phyloP scores from a whole-genome alignment of 371 early-diverging fungal species.

The Mucor mucedo region DNA sequence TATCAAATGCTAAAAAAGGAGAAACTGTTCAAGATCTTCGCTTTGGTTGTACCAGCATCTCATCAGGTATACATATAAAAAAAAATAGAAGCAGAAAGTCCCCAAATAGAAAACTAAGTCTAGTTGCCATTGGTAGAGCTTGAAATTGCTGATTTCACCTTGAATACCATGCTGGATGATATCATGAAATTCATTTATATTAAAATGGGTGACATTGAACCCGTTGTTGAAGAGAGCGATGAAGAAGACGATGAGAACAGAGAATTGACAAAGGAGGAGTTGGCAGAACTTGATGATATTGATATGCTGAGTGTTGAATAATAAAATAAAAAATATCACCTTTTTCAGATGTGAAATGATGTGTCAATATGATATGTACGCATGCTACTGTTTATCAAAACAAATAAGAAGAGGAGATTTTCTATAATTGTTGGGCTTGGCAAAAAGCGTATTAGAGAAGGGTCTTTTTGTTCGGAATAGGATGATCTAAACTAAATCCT shows the following conservation, averaged over 20 bases:
- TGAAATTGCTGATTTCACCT: constrained; percentile 46
- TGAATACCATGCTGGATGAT: constrained; percentile 36
- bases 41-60: constrained; percentile 43
- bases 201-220: constrained; percentile 45
- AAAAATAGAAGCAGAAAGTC: background rate
- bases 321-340: background rate
- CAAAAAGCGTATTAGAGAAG: background rate
- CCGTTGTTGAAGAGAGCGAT: constrained; percentile 11
- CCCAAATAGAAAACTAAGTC: background rate
- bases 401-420: background rate
- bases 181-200: constrained; percentile 41
- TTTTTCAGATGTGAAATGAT: background rate
- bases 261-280: constrained; percentile 32
- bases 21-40: constrained; percentile 36
- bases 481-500: background rate
- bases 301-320: constrained; percentile 28
- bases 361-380: background rate
- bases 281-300: constrained; percentile 34
- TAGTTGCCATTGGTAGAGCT: constrained; percentile 14
- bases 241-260: constrained; percentile 8
- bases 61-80: constrained; percentile 30
- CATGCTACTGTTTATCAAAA: background rate
- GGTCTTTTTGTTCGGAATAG: background rate
- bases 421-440: too few relatives aligned
- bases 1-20: constrained; percentile 30